These are phyloP conservation scores for Ceratocystis cacaofunesta DNA, from an alignment of 2,329 filamentous ascomycete genomes.

Conservation along the genomic window DNA sequence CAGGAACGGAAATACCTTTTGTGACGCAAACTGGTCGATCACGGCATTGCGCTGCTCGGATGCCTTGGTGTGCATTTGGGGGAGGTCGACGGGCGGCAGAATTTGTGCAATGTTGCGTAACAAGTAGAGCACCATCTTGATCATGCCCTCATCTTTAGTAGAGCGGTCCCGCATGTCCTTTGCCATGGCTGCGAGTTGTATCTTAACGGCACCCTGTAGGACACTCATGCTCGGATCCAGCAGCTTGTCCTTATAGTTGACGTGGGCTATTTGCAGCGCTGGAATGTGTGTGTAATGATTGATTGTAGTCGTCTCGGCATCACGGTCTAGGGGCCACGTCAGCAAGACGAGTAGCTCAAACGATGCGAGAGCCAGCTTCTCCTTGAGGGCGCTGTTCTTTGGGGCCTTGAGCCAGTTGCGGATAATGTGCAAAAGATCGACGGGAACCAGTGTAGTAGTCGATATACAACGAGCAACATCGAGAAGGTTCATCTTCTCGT, in stretches of 20 bases:
- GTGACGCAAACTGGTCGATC: slow-evolving; percentile 76
- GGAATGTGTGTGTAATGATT: slow-evolving; percentile 89
- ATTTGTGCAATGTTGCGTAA: slow-evolving; percentile 83
- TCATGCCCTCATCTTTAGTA: slow-evolving; percentile 73
- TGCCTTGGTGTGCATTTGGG: slow-evolving; percentile 59
- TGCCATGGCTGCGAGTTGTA: slow-evolving; percentile 76
- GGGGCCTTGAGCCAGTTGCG: slow-evolving; percentile 63
- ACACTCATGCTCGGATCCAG: slow-evolving; percentile 67
- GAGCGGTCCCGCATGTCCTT: slow-evolving; percentile 59
- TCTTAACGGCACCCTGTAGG: slow-evolving; percentile 64
- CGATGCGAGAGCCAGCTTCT: slow-evolving; percentile 68
- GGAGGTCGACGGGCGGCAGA: slow-evolving; percentile 55
- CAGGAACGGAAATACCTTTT: slow-evolving; percentile 77
- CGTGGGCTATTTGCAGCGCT: slow-evolving; percentile 73
- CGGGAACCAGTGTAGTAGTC: slow-evolving; percentile 81
- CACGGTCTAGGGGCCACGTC: slow-evolving; percentile 82
- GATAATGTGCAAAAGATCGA: slow-evolving; percentile 80
- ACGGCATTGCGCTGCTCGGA: slow-evolving; percentile 66
- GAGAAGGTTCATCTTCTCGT: slow-evolving; percentile 83
- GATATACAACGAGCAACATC: slow-evolving; percentile 87
- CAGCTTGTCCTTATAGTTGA: slow-evolving; percentile 80
- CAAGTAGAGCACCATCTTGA: slow-evolving; percentile 80
- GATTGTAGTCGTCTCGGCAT: slow-evolving; percentile 66
- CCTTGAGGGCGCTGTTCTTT: slow-evolving; percentile 58
- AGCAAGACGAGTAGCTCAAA: slow-evolving; percentile 82